A percentile compares a stretch with the other conserved stretches of the same genome.
phyloP scores from a whole-genome alignment of 2,329 filamentous ascomycete genomes.

The Lojkania enalia region DNA sequence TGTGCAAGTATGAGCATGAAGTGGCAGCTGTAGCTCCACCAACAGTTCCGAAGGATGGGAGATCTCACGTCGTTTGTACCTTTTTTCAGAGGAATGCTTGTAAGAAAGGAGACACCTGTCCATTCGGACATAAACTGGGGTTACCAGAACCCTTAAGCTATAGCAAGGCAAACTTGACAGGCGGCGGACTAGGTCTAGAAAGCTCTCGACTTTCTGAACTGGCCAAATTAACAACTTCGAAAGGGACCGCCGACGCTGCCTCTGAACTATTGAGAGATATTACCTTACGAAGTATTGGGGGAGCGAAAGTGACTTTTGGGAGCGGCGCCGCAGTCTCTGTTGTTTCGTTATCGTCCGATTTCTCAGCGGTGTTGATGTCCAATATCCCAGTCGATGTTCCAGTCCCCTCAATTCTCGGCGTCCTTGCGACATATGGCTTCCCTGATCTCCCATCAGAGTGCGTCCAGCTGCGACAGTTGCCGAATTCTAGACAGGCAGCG shows the following conservation, averaged over 20 bases:
- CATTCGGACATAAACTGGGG: conserved; percentile 2
- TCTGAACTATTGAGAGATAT: neutral
- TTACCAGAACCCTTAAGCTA: neutral
- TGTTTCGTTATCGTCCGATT: conserved; percentile 13
- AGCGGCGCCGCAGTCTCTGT: conserved; percentile 8
- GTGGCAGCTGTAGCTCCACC: neutral
- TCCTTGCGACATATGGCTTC: conserved; percentile 7
- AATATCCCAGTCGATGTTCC: conserved; percentile 9
- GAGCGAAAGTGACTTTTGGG: conserved; percentile 14
- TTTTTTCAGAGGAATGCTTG: conserved; percentile 12
- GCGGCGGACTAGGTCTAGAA: neutral
- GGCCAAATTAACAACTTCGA: too few relatives aligned
- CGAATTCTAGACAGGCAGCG: neutral
- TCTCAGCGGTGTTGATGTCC: conserved; percentile 12
- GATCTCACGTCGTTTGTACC: conserved; percentile 6
- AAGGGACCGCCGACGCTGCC: too few relatives aligned
- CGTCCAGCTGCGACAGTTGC: neutral
- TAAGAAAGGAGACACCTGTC: conserved; percentile 10
- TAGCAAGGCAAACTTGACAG: neutral
- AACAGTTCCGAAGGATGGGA: conserved; percentile 1
- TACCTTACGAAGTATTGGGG: conserved; percentile 13
- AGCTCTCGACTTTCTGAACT: too few relatives aligned
- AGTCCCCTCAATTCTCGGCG: conserved; percentile 2
- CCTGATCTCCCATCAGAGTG: conserved; percentile 1
- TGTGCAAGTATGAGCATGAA: conserved; percentile 7